phyloP scores from a whole-genome alignment of 148 eudicot species.

The Spergularia bocconei region DNA sequence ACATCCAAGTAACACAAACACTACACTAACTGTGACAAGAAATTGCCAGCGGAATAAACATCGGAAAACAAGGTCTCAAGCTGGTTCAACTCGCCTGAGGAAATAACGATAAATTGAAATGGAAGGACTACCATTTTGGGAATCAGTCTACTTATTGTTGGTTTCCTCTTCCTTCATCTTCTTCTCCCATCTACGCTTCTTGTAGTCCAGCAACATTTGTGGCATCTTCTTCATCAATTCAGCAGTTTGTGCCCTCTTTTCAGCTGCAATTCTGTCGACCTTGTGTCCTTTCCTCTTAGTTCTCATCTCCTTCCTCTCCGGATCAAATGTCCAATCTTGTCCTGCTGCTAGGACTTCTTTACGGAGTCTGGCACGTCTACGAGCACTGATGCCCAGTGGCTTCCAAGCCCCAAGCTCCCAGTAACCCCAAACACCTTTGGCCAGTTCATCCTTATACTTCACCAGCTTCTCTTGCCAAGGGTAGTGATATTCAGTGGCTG shows the following conservation, averaged over 20 bases:
- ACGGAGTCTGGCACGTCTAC: conserved; percentile 64
- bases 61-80: background rate
- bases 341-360: conserved; percentile 66
- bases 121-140: background rate
- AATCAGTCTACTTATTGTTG: conserved; percentile 17
- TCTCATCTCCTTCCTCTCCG: conserved; percentile 75
- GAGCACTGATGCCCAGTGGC: conserved; percentile 65
- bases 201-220: conserved; percentile 69
- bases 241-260: conserved; percentile 70
- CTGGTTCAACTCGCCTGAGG: background rate
- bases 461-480: conserved; percentile 82
- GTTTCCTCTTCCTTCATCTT: conserved; percentile 87
- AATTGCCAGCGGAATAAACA: background rate
- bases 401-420: conserved; percentile 98
- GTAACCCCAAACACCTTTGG: conserved; percentile 91
- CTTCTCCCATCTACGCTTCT: conserved; percentile 87
- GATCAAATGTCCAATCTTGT: conserved; percentile 84
- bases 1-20: too few species aligned
- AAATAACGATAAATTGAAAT: background rate
- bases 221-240: conserved; percentile 86
- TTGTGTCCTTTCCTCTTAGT: conserved; percentile 85
- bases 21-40: background rate
- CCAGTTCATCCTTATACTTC: conserved; percentile 70
- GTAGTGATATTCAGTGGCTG: conserved; percentile 67
- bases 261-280: conserved; percentile 69